Evolutionary conservation across 495 filamentous ascomycete genomes (phyloP), one percentile per base, ranked within the genome.

Genomic region (Trichoderma asperelloides): DNA sequence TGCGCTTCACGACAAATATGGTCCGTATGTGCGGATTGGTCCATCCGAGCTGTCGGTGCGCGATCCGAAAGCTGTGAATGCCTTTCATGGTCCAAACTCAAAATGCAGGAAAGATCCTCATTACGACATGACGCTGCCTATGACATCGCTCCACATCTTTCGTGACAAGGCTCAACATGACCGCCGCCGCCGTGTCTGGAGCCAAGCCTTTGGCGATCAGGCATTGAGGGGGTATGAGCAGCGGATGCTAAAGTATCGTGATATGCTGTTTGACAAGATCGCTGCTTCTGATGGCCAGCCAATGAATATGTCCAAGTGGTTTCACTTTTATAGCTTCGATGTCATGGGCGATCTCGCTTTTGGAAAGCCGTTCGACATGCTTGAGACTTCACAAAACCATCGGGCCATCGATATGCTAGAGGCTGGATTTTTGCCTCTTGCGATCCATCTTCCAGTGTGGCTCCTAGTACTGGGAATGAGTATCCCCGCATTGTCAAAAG

Each of bases 321-420:
- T 76, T 75, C 67, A 81, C 27, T 84, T 85, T 63, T 80, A 88
- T 81, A 75, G 82, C 13, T 81, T 81, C 0, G 86, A 88, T 65
- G 76, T 86, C 5, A 83, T 86, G 49, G 79, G 79, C 1, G 77
- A 85, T 23, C 71, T 88, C 21, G 81, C 76, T 18, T 89, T 88
- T 71, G 86, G 86, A 0, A 82, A 86, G 33, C 82, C 80, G 0
- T 87, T 88, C 67, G 73, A 72, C 3, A 84, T 82, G 77, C 74
- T 87, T 2, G 83, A 87, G 64, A 70, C 47, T n/a, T 51, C 47
- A 23, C 47, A n/a, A 0, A 51, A 51, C 47, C 47, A 51, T 51
- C 4, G 47, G 47, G 47, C 47, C 18, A 51, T 51, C 47, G 47
- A 51, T 6, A 3, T 51, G 18, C n/a, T 51, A 3, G 47, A 51